phyloP scores from a whole-genome alignment of 2,329 filamentous ascomycete genomes.

The Botrytis fabae region DNA sequence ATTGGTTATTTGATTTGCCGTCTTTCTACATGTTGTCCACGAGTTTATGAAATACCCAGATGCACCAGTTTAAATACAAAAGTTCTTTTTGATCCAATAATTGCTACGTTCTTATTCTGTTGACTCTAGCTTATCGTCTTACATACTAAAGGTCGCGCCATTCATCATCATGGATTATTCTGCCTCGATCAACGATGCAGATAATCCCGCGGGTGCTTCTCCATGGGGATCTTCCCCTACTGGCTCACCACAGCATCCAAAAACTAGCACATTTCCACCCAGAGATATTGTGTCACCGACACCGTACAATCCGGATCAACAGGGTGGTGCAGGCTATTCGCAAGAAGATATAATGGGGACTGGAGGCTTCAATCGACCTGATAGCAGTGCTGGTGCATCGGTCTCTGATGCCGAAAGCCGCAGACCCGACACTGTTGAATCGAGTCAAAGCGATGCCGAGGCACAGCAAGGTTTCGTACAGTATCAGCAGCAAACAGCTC shows the following conservation, averaged over 20 bases:
- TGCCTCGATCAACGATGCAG: conserved; percentile 55
- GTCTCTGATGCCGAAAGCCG: conserved; percentile 35
- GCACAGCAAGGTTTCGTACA: conserved; percentile 40
- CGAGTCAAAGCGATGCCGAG: conserved; percentile 33
- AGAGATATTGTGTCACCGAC: conserved; percentile 36
- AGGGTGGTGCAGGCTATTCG: conserved; percentile 32
- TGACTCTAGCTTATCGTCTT: conserved; percentile 11
- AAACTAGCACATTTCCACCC: conserved; percentile 34
- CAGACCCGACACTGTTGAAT: conserved; percentile 38
- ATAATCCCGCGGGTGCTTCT: conserved; percentile 57
- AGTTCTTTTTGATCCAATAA: conserved; percentile 14
- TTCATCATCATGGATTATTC: conserved; percentile 64
- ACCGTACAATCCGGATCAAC: conserved; percentile 32
- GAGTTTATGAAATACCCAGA: conserved; percentile 17
- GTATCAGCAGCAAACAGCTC: conserved; percentile 34
- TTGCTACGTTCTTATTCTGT: conserved; percentile 19
- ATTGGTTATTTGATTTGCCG: conserved; percentile 7
- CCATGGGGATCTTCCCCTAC: conserved; percentile 55
- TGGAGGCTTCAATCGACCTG: conserved; percentile 34
- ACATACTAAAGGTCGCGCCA: conserved; percentile 24
- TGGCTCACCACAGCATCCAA: conserved; percentile 38
- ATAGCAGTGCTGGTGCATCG: conserved; percentile 36
- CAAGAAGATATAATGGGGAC: conserved; percentile 35
- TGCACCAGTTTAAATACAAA: neutral
- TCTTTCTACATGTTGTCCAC: conserved; percentile 16